Conservation (phyloP, 371 early-diverging fungal genomes). For the Mucor velutinosus region DNA sequence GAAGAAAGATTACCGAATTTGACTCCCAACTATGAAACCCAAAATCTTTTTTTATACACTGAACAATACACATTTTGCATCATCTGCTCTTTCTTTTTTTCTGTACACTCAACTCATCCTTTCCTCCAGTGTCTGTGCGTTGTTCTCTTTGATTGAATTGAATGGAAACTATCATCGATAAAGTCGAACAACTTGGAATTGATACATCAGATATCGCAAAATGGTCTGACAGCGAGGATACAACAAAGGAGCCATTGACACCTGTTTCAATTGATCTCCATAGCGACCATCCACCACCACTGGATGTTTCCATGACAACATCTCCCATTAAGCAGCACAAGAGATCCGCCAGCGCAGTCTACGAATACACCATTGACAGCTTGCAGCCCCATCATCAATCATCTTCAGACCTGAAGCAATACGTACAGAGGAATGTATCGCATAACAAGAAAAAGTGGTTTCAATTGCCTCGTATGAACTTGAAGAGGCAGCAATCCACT, state of each 20-base stretch:
- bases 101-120: not conserved
- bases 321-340: not conserved
- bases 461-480: constrained; percentile 10
- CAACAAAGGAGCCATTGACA: constrained; percentile 8
- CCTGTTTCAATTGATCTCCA: not conserved
- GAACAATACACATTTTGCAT: not conserved
- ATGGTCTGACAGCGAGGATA: not conserved
- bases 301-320: not conserved
- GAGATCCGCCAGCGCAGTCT: constrained; percentile 5
- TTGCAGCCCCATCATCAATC: not conserved
- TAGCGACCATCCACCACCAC: not conserved
- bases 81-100: not conserved
- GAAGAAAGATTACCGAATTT: not conserved
- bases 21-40: not conserved
- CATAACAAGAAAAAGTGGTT: constrained; percentile 12
- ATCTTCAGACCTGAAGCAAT: not conserved
- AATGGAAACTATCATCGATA: constrained; percentile 1
- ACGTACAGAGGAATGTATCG: not conserved
- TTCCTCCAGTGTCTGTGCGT: not conserved
- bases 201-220: not conserved
- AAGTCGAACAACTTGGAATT: constrained; percentile 1
- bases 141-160: not conserved
- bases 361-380: not conserved
- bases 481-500: constrained; percentile 15
- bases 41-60: not conserved